These are phyloP conservation scores for Apophysomyces trapeziformis DNA, from an alignment of 371 early-diverging fungal species.

Conservation along the genomic window DNA sequence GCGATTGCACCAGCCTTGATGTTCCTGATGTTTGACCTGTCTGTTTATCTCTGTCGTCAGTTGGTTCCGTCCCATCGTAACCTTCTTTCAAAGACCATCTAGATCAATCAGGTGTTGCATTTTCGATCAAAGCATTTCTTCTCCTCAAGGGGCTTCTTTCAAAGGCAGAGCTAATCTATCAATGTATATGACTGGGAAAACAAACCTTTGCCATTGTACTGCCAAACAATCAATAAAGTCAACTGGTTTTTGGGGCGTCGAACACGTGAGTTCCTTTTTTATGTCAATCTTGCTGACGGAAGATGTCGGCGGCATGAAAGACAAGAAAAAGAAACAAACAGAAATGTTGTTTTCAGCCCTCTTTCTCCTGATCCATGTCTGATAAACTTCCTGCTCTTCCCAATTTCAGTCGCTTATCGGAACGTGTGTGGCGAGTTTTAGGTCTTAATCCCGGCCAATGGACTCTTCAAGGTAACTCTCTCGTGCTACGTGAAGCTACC, in stretches of 20 bases:
- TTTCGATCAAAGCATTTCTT: neutral
- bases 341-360: neutral
- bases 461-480: constrained; percentile 68
- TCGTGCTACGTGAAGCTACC: neutral
- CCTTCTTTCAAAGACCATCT: neutral
- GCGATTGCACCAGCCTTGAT: neutral
- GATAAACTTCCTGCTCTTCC: constrained; percentile 23
- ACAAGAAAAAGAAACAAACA: no score
- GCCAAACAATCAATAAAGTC: no score
- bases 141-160: neutral
- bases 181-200: neutral
- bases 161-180: neutral
- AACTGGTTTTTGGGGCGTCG: no score
- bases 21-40: neutral
- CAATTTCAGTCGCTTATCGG: constrained; percentile 46
- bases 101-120: neutral
- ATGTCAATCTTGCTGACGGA: constrained; percentile 5
- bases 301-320: no score
- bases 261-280: constrained; percentile 8
- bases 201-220: neutral
- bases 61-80: neutral
- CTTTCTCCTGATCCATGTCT: neutral
- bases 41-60: neutral
- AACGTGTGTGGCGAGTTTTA: constrained; percentile 59
- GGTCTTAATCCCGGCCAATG: constrained; percentile 79